A percentile compares a stretch with the other conserved stretches of the same genome.
Evolutionary conservation across 1,284 basidiomycete species (phyloP).

Genomic region (Boletus subluridellus): DNA sequence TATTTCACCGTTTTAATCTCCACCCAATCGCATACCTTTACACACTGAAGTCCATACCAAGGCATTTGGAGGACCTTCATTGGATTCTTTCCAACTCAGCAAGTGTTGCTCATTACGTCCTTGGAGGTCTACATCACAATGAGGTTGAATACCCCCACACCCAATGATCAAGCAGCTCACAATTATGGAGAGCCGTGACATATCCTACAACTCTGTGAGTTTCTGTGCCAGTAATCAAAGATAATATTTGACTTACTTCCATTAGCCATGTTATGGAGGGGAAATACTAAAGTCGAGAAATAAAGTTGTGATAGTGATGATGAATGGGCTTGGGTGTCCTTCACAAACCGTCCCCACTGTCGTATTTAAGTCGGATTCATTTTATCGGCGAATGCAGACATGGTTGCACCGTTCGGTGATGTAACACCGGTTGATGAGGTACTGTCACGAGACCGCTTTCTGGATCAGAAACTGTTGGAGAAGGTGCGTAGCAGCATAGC

Average conservation of each 20-base stretch:
- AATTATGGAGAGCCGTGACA: conserved; percentile 50
- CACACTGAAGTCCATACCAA: conserved; percentile 50
- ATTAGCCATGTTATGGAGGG: conserved; percentile 13
- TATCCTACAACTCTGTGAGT: conserved; percentile 35
- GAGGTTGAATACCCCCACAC: background rate
- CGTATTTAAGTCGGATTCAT: conserved; percentile 25
- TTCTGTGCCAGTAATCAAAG: background rate
- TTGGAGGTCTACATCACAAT: conserved; percentile 41
- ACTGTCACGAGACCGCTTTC: conserved; percentile 2
- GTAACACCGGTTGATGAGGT: conserved; percentile 4
- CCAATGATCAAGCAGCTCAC: conserved; percentile 32
- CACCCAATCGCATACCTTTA: conserved; percentile 43
- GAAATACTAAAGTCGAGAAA: background rate
- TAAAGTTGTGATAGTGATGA: background rate
- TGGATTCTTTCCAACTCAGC: conserved; percentile 42
- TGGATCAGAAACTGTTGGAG: background rate
- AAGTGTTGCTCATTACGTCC: conserved; percentile 24
- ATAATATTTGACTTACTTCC: conserved; percentile 21
- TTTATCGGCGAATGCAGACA: conserved; percentile 8
- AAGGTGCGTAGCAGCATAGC: background rate
- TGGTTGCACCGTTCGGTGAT: background rate
- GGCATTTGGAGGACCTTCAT: conserved; percentile 41
- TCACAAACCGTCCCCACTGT: background rate
- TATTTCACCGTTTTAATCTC: background rate
- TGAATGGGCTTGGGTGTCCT: conserved; percentile 1